Evolutionary conservation across 352 stramenopile genomes (phyloP).

Genomic region (Thalassiosira sp.): DNA sequence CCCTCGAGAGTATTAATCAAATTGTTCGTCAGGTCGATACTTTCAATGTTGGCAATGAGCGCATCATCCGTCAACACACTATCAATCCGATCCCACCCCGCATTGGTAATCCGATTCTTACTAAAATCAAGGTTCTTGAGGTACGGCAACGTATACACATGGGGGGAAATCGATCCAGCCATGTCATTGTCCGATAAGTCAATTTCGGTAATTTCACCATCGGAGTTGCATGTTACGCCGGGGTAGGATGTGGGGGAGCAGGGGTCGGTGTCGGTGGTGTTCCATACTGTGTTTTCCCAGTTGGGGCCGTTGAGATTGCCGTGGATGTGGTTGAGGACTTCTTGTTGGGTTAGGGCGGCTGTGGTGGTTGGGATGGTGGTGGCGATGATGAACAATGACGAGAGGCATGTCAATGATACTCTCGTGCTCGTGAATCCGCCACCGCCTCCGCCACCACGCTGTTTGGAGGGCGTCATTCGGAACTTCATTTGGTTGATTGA

Average conservation of each 20-base stretch:
- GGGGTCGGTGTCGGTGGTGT: slow-evolving; percentile 23
- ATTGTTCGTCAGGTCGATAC: slow-evolving; percentile 53
- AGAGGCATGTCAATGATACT: not conserved
- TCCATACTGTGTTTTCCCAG: no score
- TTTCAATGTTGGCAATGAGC: slow-evolving; percentile 16
- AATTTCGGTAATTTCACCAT: slow-evolving; percentile 62
- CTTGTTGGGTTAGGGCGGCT: slow-evolving; percentile 24
- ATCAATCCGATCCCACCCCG: slow-evolving; percentile 45
- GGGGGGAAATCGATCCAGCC: slow-evolving; percentile 57
- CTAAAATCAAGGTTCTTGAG: slow-evolving; percentile 49
- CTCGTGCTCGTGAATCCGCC: not conserved
- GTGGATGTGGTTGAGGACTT: slow-evolving; percentile 47
- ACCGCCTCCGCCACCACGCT: not conserved
- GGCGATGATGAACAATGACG: slow-evolving; percentile 10
- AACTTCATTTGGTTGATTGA: slow-evolving; percentile 30
- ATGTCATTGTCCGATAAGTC: slow-evolving; percentile 64
- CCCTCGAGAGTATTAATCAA: slow-evolving; percentile 50
- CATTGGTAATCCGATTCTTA: slow-evolving; percentile 53
- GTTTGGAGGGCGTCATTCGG: not conserved
- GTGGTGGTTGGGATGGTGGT: not conserved
- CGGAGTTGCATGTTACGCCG: slow-evolving; percentile 66
- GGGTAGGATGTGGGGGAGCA: slow-evolving; percentile 1
- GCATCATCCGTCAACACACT: slow-evolving; percentile 1
- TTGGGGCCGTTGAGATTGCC: slow-evolving; percentile 39
- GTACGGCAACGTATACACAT: slow-evolving; percentile 68